Evolutionary conservation across 139 green algal species (phyloP), one percentile per base, ranked within the genome.

Genomic region (Chlamydomonas applanata): DNA sequence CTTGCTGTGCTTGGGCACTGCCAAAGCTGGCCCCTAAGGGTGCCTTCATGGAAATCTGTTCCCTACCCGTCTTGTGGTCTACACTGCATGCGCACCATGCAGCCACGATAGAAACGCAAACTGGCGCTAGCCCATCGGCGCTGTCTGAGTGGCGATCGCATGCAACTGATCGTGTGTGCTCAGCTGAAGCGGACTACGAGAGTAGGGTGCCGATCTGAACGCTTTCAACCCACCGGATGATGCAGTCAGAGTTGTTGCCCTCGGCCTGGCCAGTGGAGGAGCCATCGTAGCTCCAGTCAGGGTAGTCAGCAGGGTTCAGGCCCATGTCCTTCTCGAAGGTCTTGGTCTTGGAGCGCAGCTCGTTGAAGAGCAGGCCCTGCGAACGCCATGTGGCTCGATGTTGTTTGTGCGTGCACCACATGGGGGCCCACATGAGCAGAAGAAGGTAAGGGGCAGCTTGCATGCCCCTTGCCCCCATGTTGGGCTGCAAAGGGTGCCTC

Each of bases 271-370:
- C 90, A 30, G 91, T 96, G 66, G 86, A 93, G 56, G 83, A 91
- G 68, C 90, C 90, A 71, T 95, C 90, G 76, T 88, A 96, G 35
- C 86, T 94, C 94, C 94, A 98, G 77, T 95, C 83, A 14, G 91
- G 91, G 86, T 95, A 97, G 66, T 88, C 82, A 17, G 75, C 73
- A 59, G 87, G 79, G 71, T 95, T 77, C 34, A 93, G 57, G 44
- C 82, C 85, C 35, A 95, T 61, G 22, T 89, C 81, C 75, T 85
- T 86, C 65, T 90, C 87, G 27, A 98, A 78, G 77, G 78, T 92
- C 89, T 97, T 97, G 80, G 92, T 97, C 89, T 97, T 97, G 46
- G 85, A 90, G 66, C 91, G 85, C 90, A 98, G 94, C 87, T 98
- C 92, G 73, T 98, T 98, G 86, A 98, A 98, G 17, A 90, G 77